Base-by-base conservation (phyloP, 1,139 yeast species). In the Pichia sp. region DNA sequence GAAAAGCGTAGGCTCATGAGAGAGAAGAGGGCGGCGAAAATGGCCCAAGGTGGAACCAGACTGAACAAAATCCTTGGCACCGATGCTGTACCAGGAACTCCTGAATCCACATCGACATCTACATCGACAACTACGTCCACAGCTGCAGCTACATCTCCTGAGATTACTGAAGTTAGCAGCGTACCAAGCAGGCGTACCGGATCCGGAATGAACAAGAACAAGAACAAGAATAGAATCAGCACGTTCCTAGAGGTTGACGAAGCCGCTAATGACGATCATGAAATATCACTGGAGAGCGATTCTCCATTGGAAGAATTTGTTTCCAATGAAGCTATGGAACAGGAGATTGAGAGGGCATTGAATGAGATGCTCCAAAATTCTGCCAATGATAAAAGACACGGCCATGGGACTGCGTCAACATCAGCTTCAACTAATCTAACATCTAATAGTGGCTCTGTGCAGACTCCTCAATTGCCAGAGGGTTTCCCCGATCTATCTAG, bases 21-120 rank as follows among this genome's bases (percentile, higher is more conserved):
- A 42, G 87, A 81, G 52, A 69, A 86, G 52, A 67, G 88, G 48
- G 80, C 76, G 34, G 81, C 83, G 46, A 80, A 78, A 55, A 69
- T 81, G 66, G 80, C 82, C 4, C 77, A 80, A 4, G 68, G 69
- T 32, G 81, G 77, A 17, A 53, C 72, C 3, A 63, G 91, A 40
- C 58, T 81, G 49, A 74, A 71, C 44, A 70, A 62, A 40, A 71
- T 71, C 43, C 62, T 70, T 1, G 72, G 72, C 1, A 59, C 59
- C 7, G 48, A 54, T 20, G 58, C 37, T n/a, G n/a, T n/a, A 26
- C 31, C 30, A n/a, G 25, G 30, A 14, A 17, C 32, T 23, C 16
- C 30, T 6, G 24, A 33, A 6, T 18, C 38, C 6, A 11, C 28
- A 10, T 30, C 18, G 10, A 27, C 18, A n/a, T 3, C 29, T 10